A percentile compares a stretch with the other conserved stretches of the same genome.
phyloP scores from a whole-genome alignment of 192 early-diverging fungal species.

The Rhizophagus clarus region DNA sequence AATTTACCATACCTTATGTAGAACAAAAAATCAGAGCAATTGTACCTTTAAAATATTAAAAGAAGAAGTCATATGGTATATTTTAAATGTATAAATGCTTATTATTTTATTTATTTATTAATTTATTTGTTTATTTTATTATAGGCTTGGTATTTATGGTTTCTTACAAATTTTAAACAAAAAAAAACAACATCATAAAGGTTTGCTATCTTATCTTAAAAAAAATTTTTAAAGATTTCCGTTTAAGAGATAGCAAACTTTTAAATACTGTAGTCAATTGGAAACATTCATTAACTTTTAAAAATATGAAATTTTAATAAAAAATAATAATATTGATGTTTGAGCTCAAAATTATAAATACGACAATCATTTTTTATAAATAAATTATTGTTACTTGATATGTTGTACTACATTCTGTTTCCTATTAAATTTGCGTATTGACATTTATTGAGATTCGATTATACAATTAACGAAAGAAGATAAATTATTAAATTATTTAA shows the following conservation, averaged over 20 bases:
- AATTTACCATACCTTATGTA: neutral
- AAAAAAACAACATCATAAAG: neutral
- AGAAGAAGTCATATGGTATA: neutral
- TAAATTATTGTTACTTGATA: too few species aligned
- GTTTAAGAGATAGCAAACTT: neutral
- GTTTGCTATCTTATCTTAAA: neutral
- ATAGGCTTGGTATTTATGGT: neutral
- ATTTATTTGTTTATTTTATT: neutral
- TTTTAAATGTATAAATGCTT: neutral
- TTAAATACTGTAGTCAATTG: neutral
- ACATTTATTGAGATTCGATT: too few species aligned
- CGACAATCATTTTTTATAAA: too few species aligned
- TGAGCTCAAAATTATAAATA: too few species aligned
- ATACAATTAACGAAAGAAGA: too few species aligned
- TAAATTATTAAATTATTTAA: too few species aligned
- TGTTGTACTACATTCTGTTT: too few species aligned
- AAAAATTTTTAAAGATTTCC: neutral
- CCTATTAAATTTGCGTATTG: too few species aligned
- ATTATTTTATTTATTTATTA: neutral
- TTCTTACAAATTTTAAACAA: neutral
- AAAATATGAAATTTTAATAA: neutral
- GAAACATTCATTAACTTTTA: neutral
- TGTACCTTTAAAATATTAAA: neutral
- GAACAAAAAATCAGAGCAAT: neutral
- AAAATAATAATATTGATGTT: too few species aligned